These are phyloP conservation scores for Biancaea sappan DNA, from an alignment of 306 rosid genomes.

Conservation along the genomic window DNA sequence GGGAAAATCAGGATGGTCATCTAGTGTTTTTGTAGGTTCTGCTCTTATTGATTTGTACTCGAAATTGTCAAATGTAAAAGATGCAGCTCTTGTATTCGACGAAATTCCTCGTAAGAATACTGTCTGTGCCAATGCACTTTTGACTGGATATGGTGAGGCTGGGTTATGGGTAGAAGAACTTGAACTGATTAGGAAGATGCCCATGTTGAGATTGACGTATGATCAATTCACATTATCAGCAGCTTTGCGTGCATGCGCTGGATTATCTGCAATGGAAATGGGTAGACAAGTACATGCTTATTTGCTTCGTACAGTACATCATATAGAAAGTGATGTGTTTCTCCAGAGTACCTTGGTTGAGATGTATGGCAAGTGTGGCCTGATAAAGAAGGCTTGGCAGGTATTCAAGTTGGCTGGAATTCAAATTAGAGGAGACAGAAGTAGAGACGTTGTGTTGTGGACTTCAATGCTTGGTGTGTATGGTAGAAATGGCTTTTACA, in stretches of 20 bases:
- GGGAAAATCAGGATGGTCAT: constrained; percentile 63
- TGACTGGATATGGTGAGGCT: constrained; percentile 64
- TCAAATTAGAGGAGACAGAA: constrained; percentile 41
- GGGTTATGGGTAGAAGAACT: constrained; percentile 61
- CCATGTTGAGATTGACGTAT: constrained; percentile 50
- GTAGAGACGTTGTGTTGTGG: constrained; percentile 68
- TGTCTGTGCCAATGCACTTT: constrained; percentile 73
- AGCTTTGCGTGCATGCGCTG: constrained; percentile 66
- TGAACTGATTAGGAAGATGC: constrained; percentile 61
- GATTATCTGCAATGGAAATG: constrained; percentile 56
- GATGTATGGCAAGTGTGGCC: constrained; percentile 81
- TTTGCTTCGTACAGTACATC: constrained; percentile 45
- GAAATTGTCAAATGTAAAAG: constrained; percentile 41
- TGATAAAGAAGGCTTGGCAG: constrained; percentile 59
- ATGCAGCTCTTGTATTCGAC: constrained; percentile 68
- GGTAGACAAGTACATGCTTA: constrained; percentile 71
- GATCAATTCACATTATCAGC: constrained; percentile 75
- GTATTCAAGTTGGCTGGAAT: constrained; percentile 61
- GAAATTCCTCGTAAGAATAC: constrained; percentile 72
- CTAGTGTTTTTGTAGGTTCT: constrained; percentile 77
- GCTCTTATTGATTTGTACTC: constrained; percentile 65
- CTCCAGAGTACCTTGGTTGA: constrained; percentile 70
- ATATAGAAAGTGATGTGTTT: constrained; percentile 57
- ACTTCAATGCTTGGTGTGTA: constrained; percentile 81
- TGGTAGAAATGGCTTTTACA: constrained; percentile 61